Evolutionary conservation across 805 yeast species (phyloP).

Genomic region (Kodamaea laetipori): DNA sequence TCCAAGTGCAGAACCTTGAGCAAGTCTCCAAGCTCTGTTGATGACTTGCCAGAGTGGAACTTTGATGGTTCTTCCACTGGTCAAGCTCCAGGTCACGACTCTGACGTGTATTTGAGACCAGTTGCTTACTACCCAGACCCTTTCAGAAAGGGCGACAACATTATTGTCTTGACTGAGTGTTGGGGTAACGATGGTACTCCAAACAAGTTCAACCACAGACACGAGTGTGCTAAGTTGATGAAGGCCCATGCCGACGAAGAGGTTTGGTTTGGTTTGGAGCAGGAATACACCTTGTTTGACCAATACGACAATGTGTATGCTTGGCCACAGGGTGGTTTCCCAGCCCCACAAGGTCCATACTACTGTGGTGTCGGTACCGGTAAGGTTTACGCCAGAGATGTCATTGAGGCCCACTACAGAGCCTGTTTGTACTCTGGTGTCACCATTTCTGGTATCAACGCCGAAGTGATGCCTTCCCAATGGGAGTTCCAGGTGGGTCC

Average conservation of each 20-base stretch:
- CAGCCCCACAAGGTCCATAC: slow-evolving; percentile 99
- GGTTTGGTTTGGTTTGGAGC: slow-evolving; percentile 98
- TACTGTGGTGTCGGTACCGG: slow-evolving; percentile 99
- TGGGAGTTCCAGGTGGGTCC: slow-evolving; percentile 99
- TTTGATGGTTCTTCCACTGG: slow-evolving; percentile 98
- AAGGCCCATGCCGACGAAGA: slow-evolving; percentile 81
- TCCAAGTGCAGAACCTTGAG: slow-evolving; percentile 89
- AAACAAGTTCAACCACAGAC: slow-evolving; percentile 97
- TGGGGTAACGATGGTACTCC: slow-evolving; percentile 99
- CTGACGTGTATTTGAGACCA: slow-evolving; percentile 95
- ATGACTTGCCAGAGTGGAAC: slow-evolving; percentile 98
- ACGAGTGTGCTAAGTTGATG: slow-evolving; percentile 93
- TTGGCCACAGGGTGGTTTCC: slow-evolving; percentile 99
- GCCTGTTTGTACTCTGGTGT: slow-evolving; percentile 95
- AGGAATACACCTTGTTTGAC: slow-evolving; percentile 96
- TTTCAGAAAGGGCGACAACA: slow-evolving; percentile 96
- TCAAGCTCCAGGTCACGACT: slow-evolving; percentile 98
- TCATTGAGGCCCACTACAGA: slow-evolving; percentile 98
- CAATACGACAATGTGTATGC: slow-evolving; percentile 88
- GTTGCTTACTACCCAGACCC: slow-evolving; percentile 95
- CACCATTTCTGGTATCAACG: slow-evolving; percentile 92
- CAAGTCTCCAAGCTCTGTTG: slow-evolving; percentile 67
- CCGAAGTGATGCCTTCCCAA: slow-evolving; percentile 99
- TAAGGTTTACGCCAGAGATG: slow-evolving; percentile 96
- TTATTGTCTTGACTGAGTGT: slow-evolving; percentile 92